Conservation (phyloP, 768 basidiomycete genomes). For the Phanerochaete carnosa region DNA sequence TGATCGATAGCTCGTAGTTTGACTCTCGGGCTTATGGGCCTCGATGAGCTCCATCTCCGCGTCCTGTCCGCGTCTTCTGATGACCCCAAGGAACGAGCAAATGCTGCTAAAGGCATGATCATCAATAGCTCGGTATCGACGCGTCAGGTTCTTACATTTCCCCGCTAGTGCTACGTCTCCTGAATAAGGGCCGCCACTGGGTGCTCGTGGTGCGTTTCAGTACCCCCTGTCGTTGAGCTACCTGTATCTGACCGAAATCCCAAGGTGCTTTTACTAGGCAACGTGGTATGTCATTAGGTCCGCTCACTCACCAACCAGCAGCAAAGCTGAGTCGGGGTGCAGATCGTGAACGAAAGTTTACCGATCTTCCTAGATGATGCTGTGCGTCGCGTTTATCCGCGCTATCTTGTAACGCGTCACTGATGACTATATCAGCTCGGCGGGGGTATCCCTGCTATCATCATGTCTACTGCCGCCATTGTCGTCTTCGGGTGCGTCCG, state of each 20-base stretch:
- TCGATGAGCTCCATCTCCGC: slow-evolving; percentile 87
- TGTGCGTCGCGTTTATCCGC: slow-evolving; percentile 23
- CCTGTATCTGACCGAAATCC: not conserved
- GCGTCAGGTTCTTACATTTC: not conserved
- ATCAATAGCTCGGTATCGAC: not conserved
- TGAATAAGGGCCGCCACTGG: slow-evolving; percentile 64
- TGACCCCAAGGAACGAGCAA: slow-evolving; percentile 59
- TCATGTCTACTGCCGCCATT: slow-evolving; percentile 74
- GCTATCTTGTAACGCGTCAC: not conserved
- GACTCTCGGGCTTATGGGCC: slow-evolving; percentile 90
- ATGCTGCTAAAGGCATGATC: slow-evolving; percentile 64
- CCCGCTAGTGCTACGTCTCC: slow-evolving; percentile 40
- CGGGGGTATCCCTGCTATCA: slow-evolving; percentile 73
- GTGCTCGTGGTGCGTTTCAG: slow-evolving; percentile 71
- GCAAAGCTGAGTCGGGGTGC: not conserved
- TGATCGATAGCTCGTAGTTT: slow-evolving; percentile 44
- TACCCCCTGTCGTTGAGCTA: not conserved
- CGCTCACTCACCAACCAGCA: not conserved
- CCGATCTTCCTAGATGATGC: slow-evolving; percentile 81
- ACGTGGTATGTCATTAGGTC: slow-evolving; percentile 59
- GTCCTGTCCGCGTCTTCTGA: slow-evolving; percentile 83
- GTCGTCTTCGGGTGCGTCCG: slow-evolving; percentile 74
- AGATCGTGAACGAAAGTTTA: slow-evolving; percentile 82
- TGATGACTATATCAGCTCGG: slow-evolving; percentile 36
- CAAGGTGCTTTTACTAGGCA: slow-evolving; percentile 81